Evolutionary conservation across 352 stramenopile genomes (phyloP), one percentile per base, ranked within the genome.

Genomic region (Thalassiosira mediterranea): DNA sequence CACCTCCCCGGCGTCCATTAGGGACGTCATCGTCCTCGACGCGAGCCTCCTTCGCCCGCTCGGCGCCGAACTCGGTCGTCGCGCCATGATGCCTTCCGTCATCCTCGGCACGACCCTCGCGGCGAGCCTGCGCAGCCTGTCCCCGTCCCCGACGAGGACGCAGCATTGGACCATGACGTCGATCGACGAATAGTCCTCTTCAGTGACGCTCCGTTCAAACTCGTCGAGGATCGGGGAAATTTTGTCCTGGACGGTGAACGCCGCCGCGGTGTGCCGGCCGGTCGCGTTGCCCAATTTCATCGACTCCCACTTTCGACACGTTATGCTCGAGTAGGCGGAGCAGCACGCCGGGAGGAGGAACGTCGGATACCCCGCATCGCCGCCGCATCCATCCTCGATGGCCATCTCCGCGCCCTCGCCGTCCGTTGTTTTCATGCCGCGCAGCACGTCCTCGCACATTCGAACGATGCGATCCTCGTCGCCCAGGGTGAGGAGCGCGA

Each of bases 141-240:
- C 15, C 1, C 73, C 78, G 65, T 81, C 73, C 15, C 66, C 61
- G 23, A 83, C 52, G 58, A 81, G 40, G 49, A 69, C 48, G 37
- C 64, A 86, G 46, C 78, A 86, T 58, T 83, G 66, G 59, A 78
- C 21, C 23, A 74, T 51, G 21, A 51, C 29, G 26, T 78, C 60
- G 15, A 83, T 66, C 52, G 51, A 44, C 44, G n/a, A 19, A 47
- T 44, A 73, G 42, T 76, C 62, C 49, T 52, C 15, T 29, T 38
- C 11, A 48, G 32, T 60, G 11, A 38, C 40, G 11, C 37, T 7
- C 29, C 38, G 7, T 26, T 21, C 58, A 19, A 68, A 2, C 38
- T 31, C 52, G 31, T 72, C 51, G 15, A 76, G 40, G 26, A 79
- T 52, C 21, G 74, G 61, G 21, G 31, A 54, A 17, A 79, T 76